A percentile compares a stretch with the other conserved stretches of the same genome.
phyloP scores from a whole-genome alignment of 1,139 yeast genomes.

The Meyerozyma sp. region DNA sequence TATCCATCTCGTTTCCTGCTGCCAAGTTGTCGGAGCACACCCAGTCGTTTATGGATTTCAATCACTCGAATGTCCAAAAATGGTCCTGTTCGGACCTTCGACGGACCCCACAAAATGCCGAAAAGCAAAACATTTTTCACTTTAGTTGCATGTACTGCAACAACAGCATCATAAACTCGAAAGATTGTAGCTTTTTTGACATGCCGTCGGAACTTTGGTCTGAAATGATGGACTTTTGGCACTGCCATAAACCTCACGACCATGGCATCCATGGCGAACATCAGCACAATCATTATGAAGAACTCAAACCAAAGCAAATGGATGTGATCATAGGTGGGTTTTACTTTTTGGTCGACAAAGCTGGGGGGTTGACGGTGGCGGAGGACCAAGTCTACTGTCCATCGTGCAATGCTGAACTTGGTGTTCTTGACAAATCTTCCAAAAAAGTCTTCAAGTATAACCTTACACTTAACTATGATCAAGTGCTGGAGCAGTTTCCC shows the following conservation, averaged over 20 bases:
- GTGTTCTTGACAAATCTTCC: constrained; percentile 21
- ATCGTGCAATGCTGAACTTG: constrained; percentile 26
- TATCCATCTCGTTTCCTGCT: constrained; percentile 4
- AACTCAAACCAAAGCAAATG: constrained; percentile 40
- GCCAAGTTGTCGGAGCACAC: constrained; percentile 6
- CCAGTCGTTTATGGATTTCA: constrained; percentile 17
- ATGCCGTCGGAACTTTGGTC: constrained; percentile 94
- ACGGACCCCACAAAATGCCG: constrained; percentile 22
- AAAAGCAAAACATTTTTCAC: constrained; percentile 21
- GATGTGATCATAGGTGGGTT: constrained; percentile 53
- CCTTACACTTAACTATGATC: constrained; percentile 24
- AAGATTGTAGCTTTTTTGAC: constrained; percentile 38
- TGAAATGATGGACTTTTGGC: constrained; percentile 97
- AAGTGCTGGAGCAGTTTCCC: constrained; percentile 20
- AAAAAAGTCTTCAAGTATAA: constrained; percentile 59
- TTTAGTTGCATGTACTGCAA: constrained; percentile 33
- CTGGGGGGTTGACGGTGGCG: constrained; percentile 8
- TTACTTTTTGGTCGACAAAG: constrained; percentile 43
- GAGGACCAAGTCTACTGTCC: constrained; percentile 18
- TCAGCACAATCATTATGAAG: constrained; percentile 21
- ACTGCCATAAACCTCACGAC: constrained; percentile 81
- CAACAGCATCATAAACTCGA: constrained; percentile 21
- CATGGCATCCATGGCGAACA: constrained; percentile 15
- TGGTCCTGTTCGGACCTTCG: constrained; percentile 41
- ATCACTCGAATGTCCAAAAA: constrained; percentile 12